Evolutionary conservation across 2,329 filamentous ascomycete species (phyloP), one percentile per base, ranked within the genome.

Genomic region (Epichloe aotearoae): DNA sequence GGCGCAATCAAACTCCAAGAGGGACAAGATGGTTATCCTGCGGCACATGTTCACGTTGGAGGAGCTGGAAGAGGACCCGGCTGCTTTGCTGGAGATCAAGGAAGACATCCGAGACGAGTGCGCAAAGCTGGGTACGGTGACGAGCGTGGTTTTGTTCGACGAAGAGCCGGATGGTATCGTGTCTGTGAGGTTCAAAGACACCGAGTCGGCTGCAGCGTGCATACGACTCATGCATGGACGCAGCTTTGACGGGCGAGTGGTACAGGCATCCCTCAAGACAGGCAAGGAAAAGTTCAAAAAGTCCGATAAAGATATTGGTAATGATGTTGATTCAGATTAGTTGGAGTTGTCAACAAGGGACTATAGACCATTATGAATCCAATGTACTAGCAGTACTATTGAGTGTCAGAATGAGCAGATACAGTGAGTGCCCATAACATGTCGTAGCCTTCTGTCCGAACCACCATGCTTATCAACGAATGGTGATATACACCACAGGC

Each of bases 81-180:
- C 82, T 0, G 86, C 85, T 1, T 77, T 94, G 53, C 73, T 94
- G 38, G 91, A 97, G 55, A 95, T 97, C 70, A 94, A 94, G 64
- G 86, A 95, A 64, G 93, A 98, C 63, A 87, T 97, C 51, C 80
- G 87, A 44, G 88, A 95, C 47, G 90, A 95, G 67, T 95, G 88
- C 65, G 76, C 80, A 52, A 94, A 94, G 68, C 73, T 93, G 14
- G 93, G 93, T 3, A 76, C 83, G 23, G 88, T 97, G 37, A 95
- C 89, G 34, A 96, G 94, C 62, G 87, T 97, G 40, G 83, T 93
- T 3, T 72, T 98, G 15, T 98, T 86, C 64, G 93, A 98, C 64
- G 75, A 83, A 56, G 94, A 98, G 66, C 70, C 79, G 4, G 85
- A 88, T 1, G 93, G 93, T 17, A 78, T 97, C 38, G 85, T 90